Evolutionary conservation across 768 basidiomycete genomes (phyloP).

Genomic region (Suillus luteus): DNA sequence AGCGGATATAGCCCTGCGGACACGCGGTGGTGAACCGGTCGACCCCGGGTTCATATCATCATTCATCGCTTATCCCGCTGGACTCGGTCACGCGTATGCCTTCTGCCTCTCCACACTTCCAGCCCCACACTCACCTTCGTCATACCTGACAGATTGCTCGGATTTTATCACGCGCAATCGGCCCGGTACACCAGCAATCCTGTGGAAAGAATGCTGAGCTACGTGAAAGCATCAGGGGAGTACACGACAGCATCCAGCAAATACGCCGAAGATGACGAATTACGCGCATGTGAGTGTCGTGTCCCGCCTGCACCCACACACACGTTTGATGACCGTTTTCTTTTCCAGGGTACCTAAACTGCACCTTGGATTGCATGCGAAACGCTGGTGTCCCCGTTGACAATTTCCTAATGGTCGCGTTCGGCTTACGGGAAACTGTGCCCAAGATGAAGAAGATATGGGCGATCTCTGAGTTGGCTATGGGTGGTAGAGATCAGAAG

Average conservation of each 20-base stretch:
- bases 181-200: background rate
- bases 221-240: constrained; percentile 4
- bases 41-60: constrained; percentile 22
- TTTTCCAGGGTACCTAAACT: constrained; percentile 12
- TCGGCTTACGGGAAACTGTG: constrained; percentile 7
- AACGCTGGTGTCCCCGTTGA: background rate
- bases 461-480: constrained; percentile 9
- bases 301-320: too few species aligned
- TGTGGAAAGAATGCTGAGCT: background rate
- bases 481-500: constrained; percentile 6
- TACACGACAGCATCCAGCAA: constrained; percentile 18
- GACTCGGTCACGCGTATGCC: constrained; percentile 19
- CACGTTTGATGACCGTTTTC: background rate
- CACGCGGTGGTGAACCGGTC: background rate
- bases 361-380: background rate
- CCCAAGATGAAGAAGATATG: constrained; percentile 19
- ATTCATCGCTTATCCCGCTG: constrained; percentile 20
- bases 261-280: constrained; percentile 25
- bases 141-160: background rate
- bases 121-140: background rate
- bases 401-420: background rate
- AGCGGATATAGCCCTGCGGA: background rate
- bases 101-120: too few species aligned
- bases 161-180: constrained; percentile 11
- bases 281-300: constrained; percentile 20